Evolutionary conservation across 495 filamentous ascomycete species (phyloP), one percentile per base, ranked within the genome.

Genomic region (Beverwykella pulmonaria): DNA sequence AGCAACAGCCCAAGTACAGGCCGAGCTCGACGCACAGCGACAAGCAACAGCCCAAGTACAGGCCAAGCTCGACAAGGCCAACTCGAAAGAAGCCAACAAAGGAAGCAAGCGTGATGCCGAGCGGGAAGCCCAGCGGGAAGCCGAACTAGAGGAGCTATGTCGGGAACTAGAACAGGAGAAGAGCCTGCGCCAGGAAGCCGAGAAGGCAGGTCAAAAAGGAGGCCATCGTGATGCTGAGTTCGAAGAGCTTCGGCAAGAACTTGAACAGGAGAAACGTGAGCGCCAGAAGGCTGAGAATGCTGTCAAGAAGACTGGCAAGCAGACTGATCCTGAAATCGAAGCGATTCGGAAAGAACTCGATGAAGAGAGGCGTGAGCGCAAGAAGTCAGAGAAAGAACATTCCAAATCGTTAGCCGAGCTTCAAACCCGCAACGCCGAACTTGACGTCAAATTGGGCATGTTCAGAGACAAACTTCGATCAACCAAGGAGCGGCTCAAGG

Each of bases 401-500:
- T 50, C 71, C 30, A 76, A 74, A 62, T 57, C 68, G 5, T 48
- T 79, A 19, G 70, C 70, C 5, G 83, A 84, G 49, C 84, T 79
- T 63, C 83, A 88, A 52, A 76, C 77, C 17, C 82, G 85, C 44
- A 84, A 82, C 44, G 76, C 82, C 22, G 76, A 83, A 1, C 77
- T 90, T 7, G 88, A 92, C 64, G 84, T 82, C 57, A 90, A 86
- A 72, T 75, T 93, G 29, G 87, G 89, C 44, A 82, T 84, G 32
- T 79, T 91, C 39, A 84, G 82, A 61, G 82, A 80, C 27, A 92
- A 93, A 71, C 75, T 92, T 9, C 83, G 80, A 32, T 80, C 82
- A 20, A 82, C 85, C 0, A 90, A 89, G 65, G 87, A 89, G 34
- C 83, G 88, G 70, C 83, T 92, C n/a, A 90, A 89, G 69, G 80